phyloP scores from a whole-genome alignment of 352 stramenopile genomes.

The Globisporangium emineosum region DNA sequence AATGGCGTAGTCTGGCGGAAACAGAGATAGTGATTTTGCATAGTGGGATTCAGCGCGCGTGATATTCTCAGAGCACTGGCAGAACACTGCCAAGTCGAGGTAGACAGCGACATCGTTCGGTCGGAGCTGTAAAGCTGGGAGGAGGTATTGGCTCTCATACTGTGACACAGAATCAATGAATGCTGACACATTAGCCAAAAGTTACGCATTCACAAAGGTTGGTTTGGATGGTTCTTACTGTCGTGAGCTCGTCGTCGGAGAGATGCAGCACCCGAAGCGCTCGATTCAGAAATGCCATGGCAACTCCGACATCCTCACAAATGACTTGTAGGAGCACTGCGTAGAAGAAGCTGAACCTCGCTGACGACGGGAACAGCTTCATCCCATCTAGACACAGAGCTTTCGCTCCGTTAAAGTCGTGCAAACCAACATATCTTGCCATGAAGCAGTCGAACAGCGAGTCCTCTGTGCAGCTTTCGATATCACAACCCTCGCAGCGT shows the following conservation, averaged over 20 bases:
- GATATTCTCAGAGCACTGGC: constrained; percentile 40
- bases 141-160: constrained; percentile 45
- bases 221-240: constrained; percentile 24
- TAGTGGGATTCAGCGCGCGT: constrained; percentile 56
- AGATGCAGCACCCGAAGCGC: constrained; percentile 21
- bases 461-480: constrained; percentile 30
- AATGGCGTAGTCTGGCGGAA: constrained; percentile 41
- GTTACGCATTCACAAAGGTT: background rate
- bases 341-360: constrained; percentile 41
- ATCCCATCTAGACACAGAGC: constrained; percentile 36
- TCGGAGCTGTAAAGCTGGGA: constrained; percentile 49
- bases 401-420: constrained; percentile 39
- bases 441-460: constrained; percentile 54
- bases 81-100: constrained; percentile 58
- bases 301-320: constrained; percentile 40
- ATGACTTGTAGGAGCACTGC: constrained; percentile 35
- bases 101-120: constrained; percentile 45
- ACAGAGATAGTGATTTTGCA: constrained; percentile 33
- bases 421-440: constrained; percentile 40
- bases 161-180: constrained; percentile 15
- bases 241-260: constrained; percentile 24
- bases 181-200: background rate
- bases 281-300: constrained; percentile 31
- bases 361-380: constrained; percentile 33
- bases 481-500: constrained; percentile 28